phyloP scores from a whole-genome alignment of 495 filamentous ascomycete genomes.

The Penicillium subrubescens region DNA sequence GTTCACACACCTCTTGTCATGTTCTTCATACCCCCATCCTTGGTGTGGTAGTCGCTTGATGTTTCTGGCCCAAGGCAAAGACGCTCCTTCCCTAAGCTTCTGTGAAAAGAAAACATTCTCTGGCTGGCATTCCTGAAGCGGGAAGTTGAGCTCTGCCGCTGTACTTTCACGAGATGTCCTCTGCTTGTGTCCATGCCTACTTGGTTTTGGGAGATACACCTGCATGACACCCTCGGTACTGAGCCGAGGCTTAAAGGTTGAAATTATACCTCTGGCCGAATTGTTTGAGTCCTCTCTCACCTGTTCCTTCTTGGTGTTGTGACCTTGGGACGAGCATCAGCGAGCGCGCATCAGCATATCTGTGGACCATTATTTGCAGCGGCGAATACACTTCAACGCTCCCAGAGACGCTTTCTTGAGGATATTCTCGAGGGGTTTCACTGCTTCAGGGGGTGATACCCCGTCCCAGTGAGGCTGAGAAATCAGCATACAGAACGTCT shows the following conservation, averaged over 20 bases:
- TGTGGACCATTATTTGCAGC: conserved; percentile 28
- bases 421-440: conserved; percentile 8
- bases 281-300: conserved; percentile 24
- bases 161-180: conserved; percentile 38
- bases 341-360: conserved; percentile 66
- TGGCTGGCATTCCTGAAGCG: conserved; percentile 40
- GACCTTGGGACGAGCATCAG: conserved; percentile 49
- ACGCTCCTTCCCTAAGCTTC: conserved; percentile 44
- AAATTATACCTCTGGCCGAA: conserved; percentile 24
- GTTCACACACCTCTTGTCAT: conserved; percentile 36
- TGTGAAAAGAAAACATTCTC: conserved; percentile 24
- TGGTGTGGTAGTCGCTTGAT: conserved; percentile 31
- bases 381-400: background rate
- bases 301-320: conserved; percentile 23
- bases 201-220: conserved; percentile 20
- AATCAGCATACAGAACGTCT: background rate
- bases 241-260: conserved; percentile 37
- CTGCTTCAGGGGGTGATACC: conserved; percentile 29
- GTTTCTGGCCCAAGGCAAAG: conserved; percentile 35
- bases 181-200: conserved; percentile 20
- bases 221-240: conserved; percentile 37
- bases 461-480: conserved; percentile 17
- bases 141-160: conserved; percentile 51
- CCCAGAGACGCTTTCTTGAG: background rate
- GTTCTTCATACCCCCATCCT: conserved; percentile 26